These are phyloP conservation scores for Phascolomyces articulosus DNA, from an alignment of 371 early-diverging fungal species.

Conservation along the genomic window DNA sequence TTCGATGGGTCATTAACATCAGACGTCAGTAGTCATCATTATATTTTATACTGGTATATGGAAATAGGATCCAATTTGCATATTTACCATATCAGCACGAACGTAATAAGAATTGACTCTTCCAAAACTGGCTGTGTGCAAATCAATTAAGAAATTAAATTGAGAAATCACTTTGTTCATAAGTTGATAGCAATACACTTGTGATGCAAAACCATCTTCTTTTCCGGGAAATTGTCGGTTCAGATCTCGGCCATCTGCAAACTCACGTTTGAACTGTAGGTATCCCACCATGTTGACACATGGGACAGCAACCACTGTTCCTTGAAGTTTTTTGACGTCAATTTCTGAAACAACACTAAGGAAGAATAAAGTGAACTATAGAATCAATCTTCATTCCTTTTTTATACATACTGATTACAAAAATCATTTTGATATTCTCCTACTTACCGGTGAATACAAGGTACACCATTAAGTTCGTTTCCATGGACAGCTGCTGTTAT, in stretches of 20 bases:
- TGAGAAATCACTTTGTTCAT: constrained; percentile 80
- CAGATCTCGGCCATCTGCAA: constrained; percentile 82
- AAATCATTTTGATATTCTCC: too few species aligned
- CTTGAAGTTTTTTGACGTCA: constrained; percentile 70
- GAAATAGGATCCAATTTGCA: too few species aligned
- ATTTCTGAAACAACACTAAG: constrained; percentile 73
- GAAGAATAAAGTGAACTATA: not conserved
- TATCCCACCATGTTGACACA: constrained; percentile 90
- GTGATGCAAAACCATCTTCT: constrained; percentile 74
- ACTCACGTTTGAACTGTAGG: constrained; percentile 78
- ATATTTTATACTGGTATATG: too few species aligned
- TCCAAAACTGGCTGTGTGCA: constrained; percentile 90
- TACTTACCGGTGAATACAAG: constrained; percentile 79
- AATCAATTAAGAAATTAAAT: constrained; percentile 84
- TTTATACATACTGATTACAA: not conserved
- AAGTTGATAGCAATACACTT: constrained; percentile 82
- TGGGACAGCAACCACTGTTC: constrained; percentile 88
- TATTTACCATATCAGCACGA: constrained; percentile 73
- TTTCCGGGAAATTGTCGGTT: constrained; percentile 88
- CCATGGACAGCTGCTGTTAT: constrained; percentile 85
- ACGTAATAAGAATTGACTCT: constrained; percentile 89
- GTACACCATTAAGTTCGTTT: constrained; percentile 92
- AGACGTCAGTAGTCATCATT: too few species aligned
- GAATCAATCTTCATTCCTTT: not conserved
- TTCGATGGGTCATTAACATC: too few species aligned